A percentile compares a stretch with the other conserved stretches of the same genome.
Evolutionary conservation across 2,329 filamentous ascomycete species (phyloP).

Genomic region (Venturia pyrina): DNA sequence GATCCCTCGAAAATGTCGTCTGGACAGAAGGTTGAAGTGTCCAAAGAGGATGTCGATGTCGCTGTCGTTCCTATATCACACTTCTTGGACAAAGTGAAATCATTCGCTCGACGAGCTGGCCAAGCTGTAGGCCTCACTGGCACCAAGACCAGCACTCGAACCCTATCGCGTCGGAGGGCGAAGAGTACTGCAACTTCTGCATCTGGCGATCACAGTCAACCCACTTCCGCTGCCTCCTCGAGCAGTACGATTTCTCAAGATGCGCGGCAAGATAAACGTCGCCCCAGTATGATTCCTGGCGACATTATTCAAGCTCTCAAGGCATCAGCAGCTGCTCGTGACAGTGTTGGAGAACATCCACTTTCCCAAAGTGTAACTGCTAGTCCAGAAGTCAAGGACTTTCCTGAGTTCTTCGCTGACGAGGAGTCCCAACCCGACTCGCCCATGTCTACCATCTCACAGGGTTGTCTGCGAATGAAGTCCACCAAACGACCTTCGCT

Average conservation of each 20-base stretch:
- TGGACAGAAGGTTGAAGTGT: conserved; percentile 82
- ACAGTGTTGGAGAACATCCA: conserved; percentile 54
- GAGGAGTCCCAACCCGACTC: conserved; percentile 28
- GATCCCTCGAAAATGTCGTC: conserved; percentile 70
- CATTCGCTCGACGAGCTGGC: conserved; percentile 55
- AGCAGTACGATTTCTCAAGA: conserved; percentile 46
- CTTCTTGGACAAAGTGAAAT: conserved; percentile 68
- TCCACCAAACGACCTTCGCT: background rate
- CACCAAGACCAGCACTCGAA: conserved; percentile 28
- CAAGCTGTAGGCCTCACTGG: conserved; percentile 43
- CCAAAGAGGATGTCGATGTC: conserved; percentile 80
- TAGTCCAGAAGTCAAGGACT: conserved; percentile 47
- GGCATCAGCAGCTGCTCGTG: conserved; percentile 22
- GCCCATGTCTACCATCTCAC: conserved; percentile 18
- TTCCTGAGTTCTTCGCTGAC: conserved; percentile 27
- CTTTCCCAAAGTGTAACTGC: conserved; percentile 64
- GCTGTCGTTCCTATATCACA: conserved; percentile 86
- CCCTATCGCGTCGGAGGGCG: conserved; percentile 41
- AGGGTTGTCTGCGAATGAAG: background rate
- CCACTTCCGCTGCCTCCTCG: conserved; percentile 42
- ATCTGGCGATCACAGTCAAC: conserved; percentile 39
- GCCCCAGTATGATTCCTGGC: conserved; percentile 47
- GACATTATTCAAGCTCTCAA: conserved; percentile 45
- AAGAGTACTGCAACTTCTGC: conserved; percentile 44
- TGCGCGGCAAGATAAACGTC: conserved; percentile 27